phyloP scores from a whole-genome alignment of 805 yeast species.

The Kodamaea leandrae region DNA sequence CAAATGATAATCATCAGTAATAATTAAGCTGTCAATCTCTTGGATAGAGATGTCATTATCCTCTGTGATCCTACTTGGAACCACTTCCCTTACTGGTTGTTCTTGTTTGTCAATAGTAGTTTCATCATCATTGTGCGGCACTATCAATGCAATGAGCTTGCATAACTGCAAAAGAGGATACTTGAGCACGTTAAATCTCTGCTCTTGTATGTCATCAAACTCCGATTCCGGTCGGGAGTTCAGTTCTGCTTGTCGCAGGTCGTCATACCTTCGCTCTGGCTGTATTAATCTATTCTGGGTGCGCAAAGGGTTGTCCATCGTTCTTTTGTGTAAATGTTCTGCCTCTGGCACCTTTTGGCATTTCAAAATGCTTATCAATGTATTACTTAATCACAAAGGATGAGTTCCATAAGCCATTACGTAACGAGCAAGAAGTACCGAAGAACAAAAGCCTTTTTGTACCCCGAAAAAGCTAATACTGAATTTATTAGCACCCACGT shows the following conservation, averaged over 20 bases:
- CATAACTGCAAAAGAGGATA: slow-evolving; percentile 1
- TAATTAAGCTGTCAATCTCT: not conserved
- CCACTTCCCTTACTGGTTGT: not conserved
- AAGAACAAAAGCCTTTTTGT: not conserved
- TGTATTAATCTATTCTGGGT: not conserved
- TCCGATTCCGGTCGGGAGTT: not conserved
- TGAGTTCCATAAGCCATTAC: too few relatives aligned
- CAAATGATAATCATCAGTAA: slow-evolving; percentile 11
- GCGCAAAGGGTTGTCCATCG: not conserved
- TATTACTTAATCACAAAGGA: too few relatives aligned
- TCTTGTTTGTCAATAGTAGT: not conserved
- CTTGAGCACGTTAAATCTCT: not conserved
- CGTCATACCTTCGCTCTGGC: not conserved
- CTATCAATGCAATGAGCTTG: slow-evolving; percentile 1
- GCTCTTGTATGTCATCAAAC: not conserved
- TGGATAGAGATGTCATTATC: not conserved
- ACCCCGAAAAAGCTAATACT: not conserved
- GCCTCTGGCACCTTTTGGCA: too few relatives aligned
- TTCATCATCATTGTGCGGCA: not conserved
- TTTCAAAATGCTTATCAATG: too few relatives aligned
- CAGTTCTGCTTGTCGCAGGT: not conserved
- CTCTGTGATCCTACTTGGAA: not conserved
- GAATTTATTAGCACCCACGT: slow-evolving; percentile 3
- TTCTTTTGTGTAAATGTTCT: slow-evolving; percentile 2
- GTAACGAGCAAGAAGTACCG: too few relatives aligned